Percentiles rank a stretch among this genome's conserved stretches.
Conservation (phyloP, 768 basidiomycete species). For the Termitomyces sp. region DNA sequence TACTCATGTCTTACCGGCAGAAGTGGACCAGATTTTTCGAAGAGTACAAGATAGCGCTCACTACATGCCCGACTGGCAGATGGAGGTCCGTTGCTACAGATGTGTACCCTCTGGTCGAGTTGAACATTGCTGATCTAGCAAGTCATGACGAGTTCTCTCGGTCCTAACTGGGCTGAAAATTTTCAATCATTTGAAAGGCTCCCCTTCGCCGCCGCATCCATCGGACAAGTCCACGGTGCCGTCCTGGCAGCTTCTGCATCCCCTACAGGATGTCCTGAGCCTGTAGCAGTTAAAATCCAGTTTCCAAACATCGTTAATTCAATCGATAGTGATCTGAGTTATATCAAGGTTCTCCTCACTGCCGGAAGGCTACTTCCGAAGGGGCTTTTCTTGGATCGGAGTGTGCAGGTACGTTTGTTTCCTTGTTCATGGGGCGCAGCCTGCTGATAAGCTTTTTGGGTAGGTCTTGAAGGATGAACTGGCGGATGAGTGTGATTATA, state of each 20-base stretch:
- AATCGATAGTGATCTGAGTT: constrained; percentile 83
- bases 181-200: constrained; percentile 78
- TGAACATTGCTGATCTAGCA: constrained; percentile 30
- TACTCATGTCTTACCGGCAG: constrained; percentile 80
- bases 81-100: constrained; percentile 60
- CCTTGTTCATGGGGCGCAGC: background rate
- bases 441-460: background rate
- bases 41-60: constrained; percentile 93
- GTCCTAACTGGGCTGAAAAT: constrained; percentile 61
- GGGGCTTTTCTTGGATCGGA: constrained; percentile 87
- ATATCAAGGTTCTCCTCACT: constrained; percentile 76
- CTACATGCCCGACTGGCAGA: constrained; percentile 99
- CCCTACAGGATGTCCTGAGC: constrained; percentile 48
- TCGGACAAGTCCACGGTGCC: constrained; percentile 91
- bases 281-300: constrained; percentile 84
- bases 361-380: constrained; percentile 79
- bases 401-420: constrained; percentile 51
- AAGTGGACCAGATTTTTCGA: constrained; percentile 83
- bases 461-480: constrained; percentile 88
- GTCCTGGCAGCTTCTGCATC: constrained; percentile 47
- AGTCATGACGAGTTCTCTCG: constrained; percentile 75
- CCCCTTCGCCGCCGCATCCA: constrained; percentile 94
- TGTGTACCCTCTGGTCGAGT: no score
- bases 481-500: constrained; percentile 89
- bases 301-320: constrained; percentile 89